phyloP scores from a whole-genome alignment of 306 rosid genomes.

The Hippophae gyantsensis region DNA sequence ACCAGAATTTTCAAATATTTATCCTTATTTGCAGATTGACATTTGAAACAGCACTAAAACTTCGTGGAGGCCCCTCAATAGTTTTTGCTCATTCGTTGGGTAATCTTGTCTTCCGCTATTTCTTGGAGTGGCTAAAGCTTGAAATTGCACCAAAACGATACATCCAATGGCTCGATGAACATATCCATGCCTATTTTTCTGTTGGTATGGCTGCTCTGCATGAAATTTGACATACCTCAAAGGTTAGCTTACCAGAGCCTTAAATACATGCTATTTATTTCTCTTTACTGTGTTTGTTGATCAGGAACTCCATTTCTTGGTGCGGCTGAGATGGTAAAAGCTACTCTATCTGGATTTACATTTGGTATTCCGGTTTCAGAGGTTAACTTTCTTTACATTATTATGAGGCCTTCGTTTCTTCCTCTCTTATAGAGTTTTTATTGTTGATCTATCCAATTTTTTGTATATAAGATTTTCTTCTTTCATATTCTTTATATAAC shows the following conservation, averaged over 20 bases:
- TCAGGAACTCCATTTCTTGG: conserved; percentile 93
- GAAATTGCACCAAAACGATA: conserved; percentile 96
- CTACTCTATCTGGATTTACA: conserved; percentile 80
- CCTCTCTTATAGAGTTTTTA: conserved; percentile 7
- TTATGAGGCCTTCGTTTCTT: neutral
- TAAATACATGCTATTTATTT: conserved; percentile 16
- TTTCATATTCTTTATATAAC: too few species aligned
- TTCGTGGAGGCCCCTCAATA: conserved; percentile 93
- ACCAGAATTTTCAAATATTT: conserved; percentile 15
- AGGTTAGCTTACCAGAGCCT: conserved; percentile 6
- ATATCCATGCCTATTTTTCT: conserved; percentile 93
- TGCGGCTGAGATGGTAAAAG: conserved; percentile 73
- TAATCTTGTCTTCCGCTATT: conserved; percentile 81
- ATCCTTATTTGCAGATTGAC: conserved; percentile 56
- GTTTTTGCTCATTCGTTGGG: conserved; percentile 98
- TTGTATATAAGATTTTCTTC: neutral
- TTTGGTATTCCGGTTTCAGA: conserved; percentile 91
- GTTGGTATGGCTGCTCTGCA: conserved; percentile 57
- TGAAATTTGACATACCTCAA: conserved; percentile 5
- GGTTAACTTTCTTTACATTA: conserved; percentile 39
- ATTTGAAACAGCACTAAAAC: conserved; percentile 83
- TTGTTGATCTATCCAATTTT: conserved; percentile 4
- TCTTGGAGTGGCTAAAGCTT: conserved; percentile 96
- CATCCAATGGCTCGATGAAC: conserved; percentile 73
- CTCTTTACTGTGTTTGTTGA: conserved; percentile 20